Conservation (phyloP, 768 basidiomycete genomes). For the Xerocomus spinulosus region DNA sequence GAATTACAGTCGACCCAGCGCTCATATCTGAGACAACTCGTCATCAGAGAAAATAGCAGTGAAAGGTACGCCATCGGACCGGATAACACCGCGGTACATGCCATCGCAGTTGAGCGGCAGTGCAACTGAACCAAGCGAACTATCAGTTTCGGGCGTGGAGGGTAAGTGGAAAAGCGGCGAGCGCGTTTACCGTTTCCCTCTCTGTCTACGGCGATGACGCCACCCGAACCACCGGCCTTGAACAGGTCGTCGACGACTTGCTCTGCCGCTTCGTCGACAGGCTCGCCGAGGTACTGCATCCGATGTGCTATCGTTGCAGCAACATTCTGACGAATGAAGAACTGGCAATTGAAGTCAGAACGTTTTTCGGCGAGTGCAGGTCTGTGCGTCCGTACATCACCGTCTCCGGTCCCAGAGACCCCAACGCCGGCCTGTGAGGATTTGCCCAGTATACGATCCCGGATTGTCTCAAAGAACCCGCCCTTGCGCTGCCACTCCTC, state of each 20-base stretch:
- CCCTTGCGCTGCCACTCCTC: constrained; percentile 59
- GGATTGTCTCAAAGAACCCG: constrained; percentile 32
- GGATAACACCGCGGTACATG: constrained; percentile 79
- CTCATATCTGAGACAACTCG: constrained; percentile 27
- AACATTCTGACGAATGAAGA: constrained; percentile 69
- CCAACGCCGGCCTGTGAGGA: constrained; percentile 48
- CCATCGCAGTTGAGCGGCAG: constrained; percentile 73
- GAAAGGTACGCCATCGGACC: constrained; percentile 61
- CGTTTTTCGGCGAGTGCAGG: neutral
- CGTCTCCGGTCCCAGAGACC: constrained; percentile 81
- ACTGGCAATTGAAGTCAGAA: constrained; percentile 38
- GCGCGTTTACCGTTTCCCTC: constrained; percentile 64
- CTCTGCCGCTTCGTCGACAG: constrained; percentile 51
- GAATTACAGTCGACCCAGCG: neutral
- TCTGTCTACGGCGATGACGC: constrained; percentile 68
- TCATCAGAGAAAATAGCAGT: constrained; percentile 80
- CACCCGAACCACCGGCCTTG: constrained; percentile 60
- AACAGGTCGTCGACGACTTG: constrained; percentile 55
- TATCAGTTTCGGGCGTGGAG: neutral
- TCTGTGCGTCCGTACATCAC: constrained; percentile 55
- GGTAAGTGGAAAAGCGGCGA: constrained; percentile 12
- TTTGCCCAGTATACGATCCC: constrained; percentile 38
- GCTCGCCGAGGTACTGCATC: constrained; percentile 55
- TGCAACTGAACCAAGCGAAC: constrained; percentile 42
- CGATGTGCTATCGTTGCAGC: constrained; percentile 64